Conservation (phyloP, 139 green algal species). For the Medakamo hakoo region DNA sequence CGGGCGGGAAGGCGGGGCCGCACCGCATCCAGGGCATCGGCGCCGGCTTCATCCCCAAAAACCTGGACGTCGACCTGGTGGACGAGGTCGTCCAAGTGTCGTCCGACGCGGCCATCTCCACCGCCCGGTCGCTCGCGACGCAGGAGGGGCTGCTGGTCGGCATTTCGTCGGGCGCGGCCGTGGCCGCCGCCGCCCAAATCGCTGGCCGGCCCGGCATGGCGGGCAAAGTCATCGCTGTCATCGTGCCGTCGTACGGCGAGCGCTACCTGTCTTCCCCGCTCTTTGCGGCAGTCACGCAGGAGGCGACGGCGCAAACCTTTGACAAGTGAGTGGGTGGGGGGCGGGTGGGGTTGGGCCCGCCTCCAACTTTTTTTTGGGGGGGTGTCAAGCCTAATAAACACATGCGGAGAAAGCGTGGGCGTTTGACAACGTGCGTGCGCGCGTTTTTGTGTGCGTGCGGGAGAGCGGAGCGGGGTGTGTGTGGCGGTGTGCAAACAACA, state of each 20-base stretch:
- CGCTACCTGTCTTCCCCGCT: conserved; percentile 22
- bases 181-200: conserved; percentile 16
- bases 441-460: too few species aligned
- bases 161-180: conserved; percentile 41
- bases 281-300: conserved; percentile 15
- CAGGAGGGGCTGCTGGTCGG: conserved; percentile 52
- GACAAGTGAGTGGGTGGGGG: background rate
- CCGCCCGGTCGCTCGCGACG: conserved; percentile 36
- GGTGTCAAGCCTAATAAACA: too few species aligned
- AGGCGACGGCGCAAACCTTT: conserved; percentile 15
- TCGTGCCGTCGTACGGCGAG: conserved; percentile 46
- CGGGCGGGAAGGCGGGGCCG: conserved; percentile 16
- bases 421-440: background rate
- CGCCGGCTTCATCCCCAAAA: conserved; percentile 64
- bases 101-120: conserved; percentile 41
- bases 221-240: conserved; percentile 43
- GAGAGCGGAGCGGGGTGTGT: too few species aligned
- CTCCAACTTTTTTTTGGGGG: background rate
- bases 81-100: conserved; percentile 66
- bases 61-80: conserved; percentile 60
- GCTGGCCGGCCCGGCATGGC: conserved; percentile 32
- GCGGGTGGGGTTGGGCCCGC: background rate
- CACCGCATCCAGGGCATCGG: conserved; percentile 52
- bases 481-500: too few species aligned
- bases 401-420: background rate